These are phyloP conservation scores for Zoysia matrella DNA, from an alignment of 202 grass and related monocot species.

Conservation along the genomic window DNA sequence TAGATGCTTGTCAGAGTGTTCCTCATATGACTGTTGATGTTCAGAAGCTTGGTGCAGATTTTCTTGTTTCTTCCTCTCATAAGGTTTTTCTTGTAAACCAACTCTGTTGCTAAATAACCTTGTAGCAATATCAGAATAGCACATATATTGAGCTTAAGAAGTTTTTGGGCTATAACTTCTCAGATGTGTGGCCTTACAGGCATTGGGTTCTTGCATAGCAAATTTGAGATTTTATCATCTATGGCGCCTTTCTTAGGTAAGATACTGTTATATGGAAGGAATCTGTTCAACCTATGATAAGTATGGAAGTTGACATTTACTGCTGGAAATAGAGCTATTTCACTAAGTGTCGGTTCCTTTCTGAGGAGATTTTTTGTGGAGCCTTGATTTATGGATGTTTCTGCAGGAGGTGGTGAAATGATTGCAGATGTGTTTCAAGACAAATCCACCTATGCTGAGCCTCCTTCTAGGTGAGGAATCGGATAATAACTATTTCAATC, in stretches of 20 bases:
- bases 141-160: constrained; percentile 42
- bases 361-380: constrained; percentile 13
- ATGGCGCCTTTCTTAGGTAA: constrained; percentile 98
- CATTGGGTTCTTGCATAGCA: constrained; percentile 85
- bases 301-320: constrained; percentile 9
- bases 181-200: too few species aligned
- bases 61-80: constrained; percentile 97
- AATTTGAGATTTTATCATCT: constrained; percentile 72
- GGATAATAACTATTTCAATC: constrained; percentile 9
- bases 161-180: constrained; percentile 55
- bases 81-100: constrained; percentile 65
- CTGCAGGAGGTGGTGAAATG: constrained; percentile 94
- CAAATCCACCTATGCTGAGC: constrained; percentile 93
- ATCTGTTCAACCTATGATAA: constrained; percentile 23
- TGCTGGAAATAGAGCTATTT: constrained; percentile 12
- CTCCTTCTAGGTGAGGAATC: constrained; percentile 79
- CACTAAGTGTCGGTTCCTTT: constrained; percentile 28
- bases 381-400: constrained; percentile 27
- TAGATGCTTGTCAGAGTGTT: constrained; percentile 99
- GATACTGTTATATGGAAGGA: constrained; percentile 6
- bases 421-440: too few species aligned
- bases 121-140: constrained; percentile 19
- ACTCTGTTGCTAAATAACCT: constrained; percentile 34
- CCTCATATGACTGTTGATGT: constrained; percentile 96
- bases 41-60: constrained; percentile 85